These are phyloP conservation scores for Incumbomyces lentus DNA, from an alignment of 2,329 filamentous ascomycete genomes.

Conservation along the genomic window DNA sequence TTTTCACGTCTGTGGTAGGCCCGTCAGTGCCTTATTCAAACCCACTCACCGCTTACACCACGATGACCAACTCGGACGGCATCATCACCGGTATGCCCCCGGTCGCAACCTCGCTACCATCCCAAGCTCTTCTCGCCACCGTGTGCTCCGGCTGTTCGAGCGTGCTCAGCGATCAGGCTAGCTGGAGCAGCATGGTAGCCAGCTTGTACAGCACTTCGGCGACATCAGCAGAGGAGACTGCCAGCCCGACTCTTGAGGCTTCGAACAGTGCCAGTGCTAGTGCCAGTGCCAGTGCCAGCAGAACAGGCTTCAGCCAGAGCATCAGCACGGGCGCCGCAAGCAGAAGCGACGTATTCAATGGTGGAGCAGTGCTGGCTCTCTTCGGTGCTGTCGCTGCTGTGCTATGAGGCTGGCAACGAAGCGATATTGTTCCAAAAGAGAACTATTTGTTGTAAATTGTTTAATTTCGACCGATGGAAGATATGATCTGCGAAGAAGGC, in stretches of 20 bases:
- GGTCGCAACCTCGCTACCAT: slow-evolving; percentile 27
- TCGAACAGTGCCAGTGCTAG: slow-evolving; percentile 13
- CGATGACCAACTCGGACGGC: slow-evolving; percentile 39
- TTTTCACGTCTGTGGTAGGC: not conserved
- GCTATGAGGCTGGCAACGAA: slow-evolving; percentile 6
- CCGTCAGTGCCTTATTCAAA: slow-evolving; percentile 28
- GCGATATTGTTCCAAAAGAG: too few relatives aligned
- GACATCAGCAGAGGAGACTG: slow-evolving; percentile 19
- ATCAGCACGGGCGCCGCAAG: slow-evolving; percentile 28
- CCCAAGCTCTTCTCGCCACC: slow-evolving; percentile 24
- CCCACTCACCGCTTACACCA: slow-evolving; percentile 35
- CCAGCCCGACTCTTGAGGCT: not conserved
- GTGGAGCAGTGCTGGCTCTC: slow-evolving; percentile 33
- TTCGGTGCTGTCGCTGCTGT: slow-evolving; percentile 21
- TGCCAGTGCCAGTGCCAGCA: slow-evolving; percentile 19
- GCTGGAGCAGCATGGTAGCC: slow-evolving; percentile 20
- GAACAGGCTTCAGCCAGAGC: slow-evolving; percentile 22
- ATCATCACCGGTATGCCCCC: slow-evolving; percentile 40
- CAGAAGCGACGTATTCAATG: slow-evolving; percentile 29
- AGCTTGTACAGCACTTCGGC: slow-evolving; percentile 22
- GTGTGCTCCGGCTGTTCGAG: slow-evolving; percentile 29
- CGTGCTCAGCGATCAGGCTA: slow-evolving; percentile 24
- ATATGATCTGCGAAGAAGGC: too few relatives aligned
- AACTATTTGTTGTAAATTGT: too few relatives aligned
- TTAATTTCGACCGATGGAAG: too few relatives aligned